phyloP scores from a whole-genome alignment of 108 stramenopile genomes.

The Cyclotella sp. region DNA sequence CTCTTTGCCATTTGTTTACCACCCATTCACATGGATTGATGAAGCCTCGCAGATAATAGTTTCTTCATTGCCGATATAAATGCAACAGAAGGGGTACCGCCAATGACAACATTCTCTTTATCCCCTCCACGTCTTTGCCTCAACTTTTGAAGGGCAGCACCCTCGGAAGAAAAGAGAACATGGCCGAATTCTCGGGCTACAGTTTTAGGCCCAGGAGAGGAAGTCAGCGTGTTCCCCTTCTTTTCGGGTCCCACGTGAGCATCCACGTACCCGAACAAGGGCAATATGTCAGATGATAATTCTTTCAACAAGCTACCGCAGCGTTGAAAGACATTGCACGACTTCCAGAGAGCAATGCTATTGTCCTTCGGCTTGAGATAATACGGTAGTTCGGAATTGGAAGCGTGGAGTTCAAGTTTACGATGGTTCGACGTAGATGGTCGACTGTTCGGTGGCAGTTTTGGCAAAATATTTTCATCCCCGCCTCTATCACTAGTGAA shows the following conservation, averaged over 20 bases:
- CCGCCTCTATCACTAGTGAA: not conserved
- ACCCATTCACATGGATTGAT: too few species aligned
- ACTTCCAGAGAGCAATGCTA: conserved; percentile 22
- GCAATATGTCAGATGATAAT: conserved; percentile 25
- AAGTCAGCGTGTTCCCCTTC: not conserved
- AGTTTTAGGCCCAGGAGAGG: conserved; percentile 11
- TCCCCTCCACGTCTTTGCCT: not conserved
- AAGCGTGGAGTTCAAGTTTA: not conserved
- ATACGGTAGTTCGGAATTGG: conserved; percentile 10
- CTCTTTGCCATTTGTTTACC: too few species aligned
- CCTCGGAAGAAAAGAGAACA: conserved; percentile 37
- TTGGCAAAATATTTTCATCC: not conserved
- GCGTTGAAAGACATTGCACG: conserved; percentile 1
- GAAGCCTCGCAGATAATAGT: not conserved
- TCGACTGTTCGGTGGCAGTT: too few species aligned
- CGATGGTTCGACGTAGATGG: not conserved
- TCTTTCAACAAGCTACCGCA: conserved; percentile 7
- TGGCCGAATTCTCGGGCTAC: conserved; percentile 30
- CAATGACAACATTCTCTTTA: not conserved
- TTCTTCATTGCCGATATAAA: conserved; percentile 15
- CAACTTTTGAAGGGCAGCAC: conserved; percentile 9
- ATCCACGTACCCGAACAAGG: conserved; percentile 29
- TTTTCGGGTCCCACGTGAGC: not conserved
- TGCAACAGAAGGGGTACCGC: not conserved
- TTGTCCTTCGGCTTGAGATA: conserved; percentile 22